These are phyloP conservation scores for Raddia guianensis DNA, from an alignment of 176 grass and related monocot species.

Conservation along the genomic window DNA sequence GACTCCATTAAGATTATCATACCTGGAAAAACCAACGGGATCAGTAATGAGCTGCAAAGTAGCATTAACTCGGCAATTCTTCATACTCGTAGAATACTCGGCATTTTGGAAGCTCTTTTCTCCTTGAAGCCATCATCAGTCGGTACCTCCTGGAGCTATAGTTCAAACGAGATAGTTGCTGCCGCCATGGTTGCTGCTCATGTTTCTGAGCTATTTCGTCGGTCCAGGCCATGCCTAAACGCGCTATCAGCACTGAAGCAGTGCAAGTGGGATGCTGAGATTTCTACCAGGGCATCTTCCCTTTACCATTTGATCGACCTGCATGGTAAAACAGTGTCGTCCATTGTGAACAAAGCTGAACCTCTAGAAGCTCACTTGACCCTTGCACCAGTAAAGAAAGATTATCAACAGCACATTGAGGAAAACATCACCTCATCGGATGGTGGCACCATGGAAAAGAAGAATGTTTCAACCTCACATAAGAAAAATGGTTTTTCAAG, in stretches of 20 bases:
- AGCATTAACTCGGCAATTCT: slow-evolving; percentile 78
- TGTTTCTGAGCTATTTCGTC: slow-evolving; percentile 93
- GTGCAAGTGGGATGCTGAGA: slow-evolving; percentile 89
- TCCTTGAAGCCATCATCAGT: slow-evolving; percentile 98
- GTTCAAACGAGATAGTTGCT: slow-evolving; percentile 99
- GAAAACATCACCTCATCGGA: slow-evolving; percentile 45
- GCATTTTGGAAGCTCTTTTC: slow-evolving; percentile 98
- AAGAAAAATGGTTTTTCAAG: slow-evolving; percentile 53
- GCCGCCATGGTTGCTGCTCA: slow-evolving; percentile 99
- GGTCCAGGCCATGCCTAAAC: slow-evolving; percentile 89
- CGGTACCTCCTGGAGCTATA: slow-evolving; percentile 97
- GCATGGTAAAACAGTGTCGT: slow-evolving; percentile 95
- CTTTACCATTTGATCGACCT: slow-evolving; percentile 96
- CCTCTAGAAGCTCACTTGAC: slow-evolving; percentile 82
- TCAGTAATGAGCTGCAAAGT: slow-evolving; percentile 66
- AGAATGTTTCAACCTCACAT: slow-evolving; percentile 55
- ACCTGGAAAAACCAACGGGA: slow-evolving; percentile 68
- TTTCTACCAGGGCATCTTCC: slow-evolving; percentile 86
- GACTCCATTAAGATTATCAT: slow-evolving; percentile 54
- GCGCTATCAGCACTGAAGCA: slow-evolving; percentile 76
- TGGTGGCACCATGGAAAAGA: slow-evolving; percentile 39
- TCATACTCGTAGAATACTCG: slow-evolving; percentile 92
- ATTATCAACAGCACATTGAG: slow-evolving; percentile 45
- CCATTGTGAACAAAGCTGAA: slow-evolving; percentile 97
- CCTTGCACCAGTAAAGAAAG: slow-evolving; percentile 58